A percentile compares a stretch with the other conserved stretches of the same genome.
Conservation (phyloP, 345 rosid species). For the Turritis glabra region DNA sequence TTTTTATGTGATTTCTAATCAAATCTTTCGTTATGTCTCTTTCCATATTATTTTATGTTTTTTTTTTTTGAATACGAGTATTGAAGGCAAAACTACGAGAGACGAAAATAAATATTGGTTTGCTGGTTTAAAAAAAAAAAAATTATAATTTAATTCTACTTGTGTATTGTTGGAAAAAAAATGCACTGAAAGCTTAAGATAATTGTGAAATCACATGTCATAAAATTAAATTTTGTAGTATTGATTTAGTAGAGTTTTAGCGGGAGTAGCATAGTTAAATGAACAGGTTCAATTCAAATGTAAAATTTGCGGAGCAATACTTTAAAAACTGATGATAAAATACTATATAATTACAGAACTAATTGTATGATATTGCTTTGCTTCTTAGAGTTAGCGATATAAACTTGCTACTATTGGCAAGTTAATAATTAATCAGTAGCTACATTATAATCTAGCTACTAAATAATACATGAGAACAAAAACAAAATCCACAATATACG, state of each 20-base stretch:
- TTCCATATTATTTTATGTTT: background rate
- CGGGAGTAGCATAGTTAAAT: background rate
- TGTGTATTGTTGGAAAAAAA: background rate
- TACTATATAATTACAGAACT: background rate
- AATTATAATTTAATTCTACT: background rate
- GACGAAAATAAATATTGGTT: background rate
- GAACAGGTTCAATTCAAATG: background rate
- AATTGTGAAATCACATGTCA: background rate
- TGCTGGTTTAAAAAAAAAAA: background rate
- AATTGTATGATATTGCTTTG: background rate
- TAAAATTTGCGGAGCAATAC: background rate
- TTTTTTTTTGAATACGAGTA: background rate
- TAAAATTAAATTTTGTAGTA: background rate
- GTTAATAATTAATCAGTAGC: background rate
- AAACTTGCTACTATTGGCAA: conserved; percentile 27
- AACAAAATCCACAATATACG: background rate
- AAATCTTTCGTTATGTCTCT: conserved; percentile 4
- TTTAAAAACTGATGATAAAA: background rate
- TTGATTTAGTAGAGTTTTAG: background rate
- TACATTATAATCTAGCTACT: background rate
- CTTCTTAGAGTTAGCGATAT: background rate
- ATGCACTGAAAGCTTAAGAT: background rate
- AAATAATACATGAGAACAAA: background rate
- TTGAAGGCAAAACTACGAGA: conserved; percentile 6
- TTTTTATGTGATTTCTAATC: conserved; percentile 17